Evolutionary conservation across 306 rosid species (phyloP).

Genomic region (Rubus idaeus): DNA sequence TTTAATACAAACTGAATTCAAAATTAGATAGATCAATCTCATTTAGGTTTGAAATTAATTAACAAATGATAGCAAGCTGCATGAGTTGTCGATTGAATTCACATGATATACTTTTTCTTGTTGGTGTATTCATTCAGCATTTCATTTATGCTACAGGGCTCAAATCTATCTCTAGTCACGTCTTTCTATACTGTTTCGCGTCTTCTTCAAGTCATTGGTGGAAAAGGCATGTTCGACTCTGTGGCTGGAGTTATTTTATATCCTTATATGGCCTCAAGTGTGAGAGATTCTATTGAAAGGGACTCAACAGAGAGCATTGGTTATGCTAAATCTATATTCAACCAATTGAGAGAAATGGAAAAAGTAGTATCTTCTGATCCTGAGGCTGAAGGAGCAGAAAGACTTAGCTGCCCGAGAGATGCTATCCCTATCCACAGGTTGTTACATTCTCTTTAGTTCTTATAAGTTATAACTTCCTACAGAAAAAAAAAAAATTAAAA

Average conservation of each 20-base stretch:
- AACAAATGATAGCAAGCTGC: neutral
- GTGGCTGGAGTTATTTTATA: conserved; percentile 57
- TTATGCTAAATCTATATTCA: conserved; percentile 31
- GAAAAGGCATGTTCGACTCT: conserved; percentile 47
- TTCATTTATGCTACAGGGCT: conserved; percentile 46
- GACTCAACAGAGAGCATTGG: conserved; percentile 26
- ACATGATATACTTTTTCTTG: conserved; percentile 9
- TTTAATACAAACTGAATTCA: neutral
- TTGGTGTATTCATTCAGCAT: conserved; percentile 29
- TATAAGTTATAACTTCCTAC: neutral
- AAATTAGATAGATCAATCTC: neutral
- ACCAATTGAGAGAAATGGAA: conserved; percentile 44
- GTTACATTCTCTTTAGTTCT: conserved; percentile 1
- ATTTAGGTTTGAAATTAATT: neutral
- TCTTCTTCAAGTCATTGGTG: conserved; percentile 82
- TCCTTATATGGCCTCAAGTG: conserved; percentile 40
- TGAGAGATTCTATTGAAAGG: conserved; percentile 33
- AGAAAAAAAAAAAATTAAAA: neutral
- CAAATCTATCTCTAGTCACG: conserved; percentile 54
- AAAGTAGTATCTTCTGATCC: conserved; percentile 28
- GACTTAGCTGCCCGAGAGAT: conserved; percentile 20
- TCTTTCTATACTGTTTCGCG: conserved; percentile 58
- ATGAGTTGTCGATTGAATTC: neutral
- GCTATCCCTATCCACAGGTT: conserved; percentile 47
- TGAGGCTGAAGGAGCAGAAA: conserved; percentile 44